These are phyloP conservation scores for Rosa hybrid DNA, from an alignment of 331 rosid genomes.

Conservation along the genomic window DNA sequence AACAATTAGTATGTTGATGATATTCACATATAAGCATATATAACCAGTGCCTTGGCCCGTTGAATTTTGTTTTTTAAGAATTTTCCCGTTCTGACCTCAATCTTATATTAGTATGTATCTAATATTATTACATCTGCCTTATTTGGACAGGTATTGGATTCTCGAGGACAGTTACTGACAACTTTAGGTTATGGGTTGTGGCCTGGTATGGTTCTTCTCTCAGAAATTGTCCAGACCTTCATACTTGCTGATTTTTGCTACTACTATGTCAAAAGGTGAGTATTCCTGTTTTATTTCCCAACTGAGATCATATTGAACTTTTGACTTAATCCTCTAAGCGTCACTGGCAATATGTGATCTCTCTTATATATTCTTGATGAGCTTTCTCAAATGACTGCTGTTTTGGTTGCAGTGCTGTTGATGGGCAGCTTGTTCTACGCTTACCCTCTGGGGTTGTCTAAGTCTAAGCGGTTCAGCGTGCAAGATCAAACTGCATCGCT, in stretches of 20 bases:
- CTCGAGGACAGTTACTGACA: slow-evolving; percentile 64
- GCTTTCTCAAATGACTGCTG: slow-evolving; percentile 15
- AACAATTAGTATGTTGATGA: neutral
- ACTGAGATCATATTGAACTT: neutral
- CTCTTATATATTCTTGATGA: neutral
- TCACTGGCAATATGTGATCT: neutral
- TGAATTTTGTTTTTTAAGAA: too few relatives aligned
- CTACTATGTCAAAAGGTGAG: slow-evolving; percentile 74
- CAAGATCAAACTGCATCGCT: neutral
- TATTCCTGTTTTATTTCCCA: neutral
- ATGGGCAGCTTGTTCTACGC: slow-evolving; percentile 76
- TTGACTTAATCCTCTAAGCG: neutral
- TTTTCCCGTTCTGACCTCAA: neutral
- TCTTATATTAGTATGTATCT: neutral
- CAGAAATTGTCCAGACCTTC: slow-evolving; percentile 76
- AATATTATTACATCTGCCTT: slow-evolving; percentile 8
- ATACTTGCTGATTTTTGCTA: slow-evolving; percentile 85
- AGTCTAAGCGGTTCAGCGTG: neutral
- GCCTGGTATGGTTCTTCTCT: slow-evolving; percentile 73
- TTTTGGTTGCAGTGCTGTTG: slow-evolving; percentile 55
- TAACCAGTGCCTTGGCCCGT: neutral
- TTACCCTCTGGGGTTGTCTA: slow-evolving; percentile 78
- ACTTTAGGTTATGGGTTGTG: slow-evolving; percentile 82
- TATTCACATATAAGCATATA: neutral
- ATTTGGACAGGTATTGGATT: slow-evolving; percentile 54